Conservation (phyloP, 345 rosid species). For the Populus davidiana region DNA sequence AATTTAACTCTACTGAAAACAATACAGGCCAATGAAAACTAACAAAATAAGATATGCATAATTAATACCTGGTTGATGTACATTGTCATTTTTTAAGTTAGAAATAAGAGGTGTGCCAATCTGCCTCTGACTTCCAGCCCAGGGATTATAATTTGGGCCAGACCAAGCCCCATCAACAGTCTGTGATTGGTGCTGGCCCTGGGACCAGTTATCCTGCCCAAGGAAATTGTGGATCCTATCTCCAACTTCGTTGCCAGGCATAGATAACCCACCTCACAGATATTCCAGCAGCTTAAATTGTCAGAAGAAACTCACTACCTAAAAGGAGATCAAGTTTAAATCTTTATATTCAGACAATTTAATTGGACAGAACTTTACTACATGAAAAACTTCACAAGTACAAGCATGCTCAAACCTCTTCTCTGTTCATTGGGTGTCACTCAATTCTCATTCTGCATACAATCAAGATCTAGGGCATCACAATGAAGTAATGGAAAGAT, state of each 20-base stretch:
- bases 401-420: slow-evolving; percentile 22
- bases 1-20: neutral
- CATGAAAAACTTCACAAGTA: neutral
- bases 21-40: slow-evolving; percentile 7
- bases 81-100: slow-evolving; percentile 50
- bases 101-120: slow-evolving; percentile 47
- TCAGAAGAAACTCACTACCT: slow-evolving; percentile 26
- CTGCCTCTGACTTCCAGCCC: slow-evolving; percentile 63
- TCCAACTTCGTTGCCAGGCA: slow-evolving; percentile 97
- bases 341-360: slow-evolving; percentile 6
- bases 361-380: neutral
- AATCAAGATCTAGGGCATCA: slow-evolving; percentile 12
- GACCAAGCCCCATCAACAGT: slow-evolving; percentile 64
- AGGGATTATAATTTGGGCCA: slow-evolving; percentile 44
- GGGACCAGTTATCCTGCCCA: slow-evolving; percentile 67
- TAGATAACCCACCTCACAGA: slow-evolving; percentile 47
- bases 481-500: neutral
- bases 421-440: slow-evolving; percentile 27
- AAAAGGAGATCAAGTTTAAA: slow-evolving; percentile 17
- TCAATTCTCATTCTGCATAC: slow-evolving; percentile 22
- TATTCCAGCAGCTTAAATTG: slow-evolving; percentile 34
- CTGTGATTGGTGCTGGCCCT: slow-evolving; percentile 61
- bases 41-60: slow-evolving; percentile 3
- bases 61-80: slow-evolving; percentile 63
- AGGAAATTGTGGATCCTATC: slow-evolving; percentile 88